A percentile compares a stretch with the other conserved stretches of the same genome.
phyloP scores from a whole-genome alignment of 805 yeast genomes.

The Saccharomyces kudriavzevii region DNA sequence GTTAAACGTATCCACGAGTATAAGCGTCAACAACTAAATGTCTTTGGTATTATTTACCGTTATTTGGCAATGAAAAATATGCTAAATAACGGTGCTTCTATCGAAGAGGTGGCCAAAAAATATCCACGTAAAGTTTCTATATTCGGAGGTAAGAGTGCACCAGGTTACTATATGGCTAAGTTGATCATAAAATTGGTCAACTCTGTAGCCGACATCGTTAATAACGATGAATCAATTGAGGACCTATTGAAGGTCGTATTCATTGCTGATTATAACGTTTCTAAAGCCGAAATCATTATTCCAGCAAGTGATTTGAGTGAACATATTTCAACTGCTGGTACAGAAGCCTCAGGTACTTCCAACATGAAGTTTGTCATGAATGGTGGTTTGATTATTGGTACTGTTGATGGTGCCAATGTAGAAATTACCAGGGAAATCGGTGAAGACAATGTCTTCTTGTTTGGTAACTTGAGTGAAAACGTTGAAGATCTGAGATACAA shows the following conservation, averaged over 20 bases:
- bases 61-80: slow-evolving; percentile 63
- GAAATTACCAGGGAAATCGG: slow-evolving; percentile 92
- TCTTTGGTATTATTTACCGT: slow-evolving; percentile 80
- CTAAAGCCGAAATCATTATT: slow-evolving; percentile 83
- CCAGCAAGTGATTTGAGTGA: slow-evolving; percentile 89
- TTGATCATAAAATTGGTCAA: slow-evolving; percentile 79
- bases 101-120: slow-evolving; percentile 49
- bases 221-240: slow-evolving; percentile 65
- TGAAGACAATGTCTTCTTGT: slow-evolving; percentile 83
- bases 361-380: slow-evolving; percentile 92
- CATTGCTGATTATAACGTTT: slow-evolving; percentile 87
- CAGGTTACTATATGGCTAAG: slow-evolving; percentile 96
- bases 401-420: slow-evolving; percentile 95
- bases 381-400: slow-evolving; percentile 90
- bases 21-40: slow-evolving; percentile 89
- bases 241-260: slow-evolving; percentile 78
- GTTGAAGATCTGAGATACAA: slow-evolving; percentile 78
- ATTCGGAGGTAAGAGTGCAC: slow-evolving; percentile 94
- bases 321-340: slow-evolving; percentile 95
- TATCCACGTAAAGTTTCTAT: slow-evolving; percentile 69
- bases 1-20: slow-evolving; percentile 94
- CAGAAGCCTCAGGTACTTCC: slow-evolving; percentile 93
- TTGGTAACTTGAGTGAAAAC: slow-evolving; percentile 83
- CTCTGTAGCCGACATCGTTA: slow-evolving; percentile 71
- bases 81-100: slow-evolving; percentile 36